Evolutionary conservation across 805 yeast genomes (phyloP), one percentile per base, ranked within the genome.

Genomic region (Candida sanyiensis): DNA sequence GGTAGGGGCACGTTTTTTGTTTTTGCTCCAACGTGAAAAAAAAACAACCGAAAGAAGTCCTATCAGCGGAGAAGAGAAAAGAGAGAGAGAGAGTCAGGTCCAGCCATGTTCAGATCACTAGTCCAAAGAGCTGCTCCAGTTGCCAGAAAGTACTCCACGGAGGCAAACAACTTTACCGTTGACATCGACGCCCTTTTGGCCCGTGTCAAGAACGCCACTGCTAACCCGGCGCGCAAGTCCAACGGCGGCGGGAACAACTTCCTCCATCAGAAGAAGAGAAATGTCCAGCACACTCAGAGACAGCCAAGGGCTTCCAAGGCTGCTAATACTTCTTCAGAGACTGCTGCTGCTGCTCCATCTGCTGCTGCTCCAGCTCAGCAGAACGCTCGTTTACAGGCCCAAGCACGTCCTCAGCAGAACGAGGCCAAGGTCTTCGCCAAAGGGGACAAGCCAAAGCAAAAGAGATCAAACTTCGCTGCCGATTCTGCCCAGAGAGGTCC

Each of bases 171-270:
- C 3, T n/a, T 28, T 24, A 22, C 34, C 4, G 38, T 34, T n/a
- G 47, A 41, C 30, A 38, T 44, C n/a, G 43, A 39, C n/a, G 36
- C 39, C 8, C 30, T 44, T 11, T 28, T 44, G 25, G 39, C 36
- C 22, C 39, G 46, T 36, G 48, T 44, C 11, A 33, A 27, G 17
- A 27, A 24, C 11, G 45, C 40, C 13, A 22, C 39, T 16, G 21
- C 28, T 22, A 26, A 37, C n/a, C 15, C 15, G 24, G 9, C 28
- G 12, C 16, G n/a, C n/a, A 33, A 12, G 6, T 10, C 11, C 13
- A 9, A 34, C 26, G 11, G 33, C 29, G 16, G 16, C 4, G 38
- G 22, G 10, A 15, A 15, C 6, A 39, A 30, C 21, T 18, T 29
- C 12, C 20, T 23, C 6, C 17, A 37, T 20, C 29, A 32, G 16